phyloP scores from a whole-genome alignment of 2,329 filamentous ascomycete species.

The Parascedosporium putredinis region DNA sequence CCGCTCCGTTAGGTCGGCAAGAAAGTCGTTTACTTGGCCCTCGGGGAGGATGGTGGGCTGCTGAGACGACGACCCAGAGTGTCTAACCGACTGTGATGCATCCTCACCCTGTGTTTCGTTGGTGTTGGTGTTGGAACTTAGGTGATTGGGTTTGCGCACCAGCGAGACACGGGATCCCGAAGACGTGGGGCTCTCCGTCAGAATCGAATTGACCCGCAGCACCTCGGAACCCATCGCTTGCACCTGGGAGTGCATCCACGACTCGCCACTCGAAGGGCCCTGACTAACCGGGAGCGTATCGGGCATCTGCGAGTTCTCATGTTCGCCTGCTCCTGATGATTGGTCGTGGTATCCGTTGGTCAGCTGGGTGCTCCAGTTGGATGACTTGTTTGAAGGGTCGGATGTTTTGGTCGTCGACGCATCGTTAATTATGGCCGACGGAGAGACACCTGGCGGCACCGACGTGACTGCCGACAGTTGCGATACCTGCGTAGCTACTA shows the following conservation, averaged over 20 bases:
- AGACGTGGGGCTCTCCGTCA: constrained; percentile 15
- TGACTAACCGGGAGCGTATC: constrained; percentile 45
- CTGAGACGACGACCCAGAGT: constrained; percentile 12
- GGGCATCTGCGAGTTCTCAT: constrained; percentile 32
- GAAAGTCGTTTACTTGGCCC: constrained; percentile 43
- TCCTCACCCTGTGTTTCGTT: constrained; percentile 30
- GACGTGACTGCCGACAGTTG: constrained; percentile 52
- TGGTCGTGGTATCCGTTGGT: constrained; percentile 55
- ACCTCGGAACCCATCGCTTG: constrained; percentile 35
- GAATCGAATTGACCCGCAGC: constrained; percentile 27
- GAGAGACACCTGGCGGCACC: constrained; percentile 46
- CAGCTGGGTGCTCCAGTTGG: constrained; percentile 58
- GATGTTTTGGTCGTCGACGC: constrained; percentile 91
- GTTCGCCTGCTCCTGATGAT: constrained; percentile 12
- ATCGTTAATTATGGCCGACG: constrained; percentile 60
- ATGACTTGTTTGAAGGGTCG: constrained; percentile 56
- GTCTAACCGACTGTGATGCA: constrained; percentile 13
- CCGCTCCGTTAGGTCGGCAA: constrained; percentile 51
- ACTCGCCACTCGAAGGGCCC: constrained; percentile 38
- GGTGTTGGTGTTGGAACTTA: constrained; percentile 27
- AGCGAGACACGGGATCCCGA: background rate
- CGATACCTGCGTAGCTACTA: constrained; percentile 46
- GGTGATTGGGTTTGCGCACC: background rate
- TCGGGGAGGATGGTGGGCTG: constrained; percentile 28
- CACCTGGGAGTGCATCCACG: constrained; percentile 49